These are phyloP conservation scores for Rhododendron griersonianum DNA, from an alignment of 148 eudicot species.

Conservation along the genomic window DNA sequence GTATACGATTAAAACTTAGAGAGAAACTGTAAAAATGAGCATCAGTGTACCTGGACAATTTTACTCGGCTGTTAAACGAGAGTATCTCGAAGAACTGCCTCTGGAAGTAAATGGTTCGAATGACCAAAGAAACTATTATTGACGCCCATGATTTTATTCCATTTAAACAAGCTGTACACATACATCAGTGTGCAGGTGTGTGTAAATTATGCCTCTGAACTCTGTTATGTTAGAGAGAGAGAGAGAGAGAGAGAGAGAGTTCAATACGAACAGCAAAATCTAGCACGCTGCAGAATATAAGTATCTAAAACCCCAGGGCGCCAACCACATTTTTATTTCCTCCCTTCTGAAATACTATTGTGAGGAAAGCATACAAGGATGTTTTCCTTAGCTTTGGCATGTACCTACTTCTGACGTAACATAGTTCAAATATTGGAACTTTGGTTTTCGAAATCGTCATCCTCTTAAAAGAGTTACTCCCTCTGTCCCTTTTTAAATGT, in stretches of 20 bases:
- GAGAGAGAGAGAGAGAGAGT: not conserved
- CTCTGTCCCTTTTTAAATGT: no score
- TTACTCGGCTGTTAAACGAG: not conserved
- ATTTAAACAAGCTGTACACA: no score
- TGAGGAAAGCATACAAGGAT: no score
- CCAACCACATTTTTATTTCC: not conserved
- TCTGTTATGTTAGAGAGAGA: not conserved
- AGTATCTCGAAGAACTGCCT: no score
- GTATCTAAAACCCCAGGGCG: not conserved
- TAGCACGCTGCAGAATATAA: no score
- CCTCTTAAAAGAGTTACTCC: no score
- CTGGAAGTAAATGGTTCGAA: not conserved
- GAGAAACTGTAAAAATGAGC: not conserved
- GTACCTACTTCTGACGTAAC: no score
- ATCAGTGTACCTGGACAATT: not conserved
- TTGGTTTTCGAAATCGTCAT: no score
- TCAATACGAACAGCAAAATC: not conserved
- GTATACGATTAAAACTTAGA: not conserved
- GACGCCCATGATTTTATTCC: not conserved
- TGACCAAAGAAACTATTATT: not conserved
- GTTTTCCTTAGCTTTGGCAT: no score
- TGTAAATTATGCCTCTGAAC: not conserved
- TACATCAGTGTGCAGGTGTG: no score
- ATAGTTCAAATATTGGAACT: no score
- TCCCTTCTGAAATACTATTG: not conserved